Evolutionary conservation across 768 basidiomycete genomes (phyloP), one percentile per base, ranked within the genome.

Genomic region (Tulasnella sp.): DNA sequence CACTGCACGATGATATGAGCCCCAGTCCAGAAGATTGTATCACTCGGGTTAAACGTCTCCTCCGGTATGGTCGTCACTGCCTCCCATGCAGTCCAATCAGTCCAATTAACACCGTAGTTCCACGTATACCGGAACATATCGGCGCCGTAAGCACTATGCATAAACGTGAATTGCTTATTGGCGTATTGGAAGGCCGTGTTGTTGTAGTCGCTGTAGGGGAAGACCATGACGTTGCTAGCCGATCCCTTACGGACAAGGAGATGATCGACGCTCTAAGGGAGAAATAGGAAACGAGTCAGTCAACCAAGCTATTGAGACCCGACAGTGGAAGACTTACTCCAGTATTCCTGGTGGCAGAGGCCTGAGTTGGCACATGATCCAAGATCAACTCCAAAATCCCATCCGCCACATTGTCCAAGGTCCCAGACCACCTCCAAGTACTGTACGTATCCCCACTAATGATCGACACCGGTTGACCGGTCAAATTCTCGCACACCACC

Each of bases 1-100:
- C 88, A 95, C 75, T 96, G 91, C 34, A 95, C 79, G 72, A 89
- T 83, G 69, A 95, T 77, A 69, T 96, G 93, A 60, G 86, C 72
- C 5, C 93, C 93, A 1, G 71, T 58, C 93, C 93, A 96, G 72
- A 84, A 92, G 45, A 73, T 73, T 15, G 71, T 71, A 3, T 32
- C 41, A 1, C 63, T 21, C 56, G 68, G 67, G 24, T 71, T 66
- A 70, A 93, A 86, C 10, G 80, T 62, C n/a, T 70, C 72, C 8
- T 79, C 68, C 56, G 84, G 76, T 58, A 95, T 80, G 0, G 73
- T 76, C 1, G 87, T 85, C 19, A 74, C 78, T 56, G 83, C 79
- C 71, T 93, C 87, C 83, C 86, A 95, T 53, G 75, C 74, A 23
- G 73, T 72, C 93, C 93, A 95, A 19, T 77, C 69, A 4, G 87